phyloP scores from a whole-genome alignment of 1,139 yeast species.

The Debaryomyces singareniensis region DNA sequence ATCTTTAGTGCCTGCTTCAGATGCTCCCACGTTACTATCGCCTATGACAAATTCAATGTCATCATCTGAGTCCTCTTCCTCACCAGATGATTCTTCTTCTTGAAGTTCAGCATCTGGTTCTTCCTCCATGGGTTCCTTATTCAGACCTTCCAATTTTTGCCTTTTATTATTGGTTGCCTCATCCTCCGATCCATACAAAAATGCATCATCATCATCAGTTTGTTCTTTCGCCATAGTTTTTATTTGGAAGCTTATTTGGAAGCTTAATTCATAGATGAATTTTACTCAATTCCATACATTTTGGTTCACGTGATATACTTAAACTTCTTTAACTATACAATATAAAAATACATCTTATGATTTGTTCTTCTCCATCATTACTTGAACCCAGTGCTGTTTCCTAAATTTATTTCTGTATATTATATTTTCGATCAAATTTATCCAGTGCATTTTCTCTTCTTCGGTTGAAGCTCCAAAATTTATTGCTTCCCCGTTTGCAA shows the following conservation, averaged over 20 bases:
- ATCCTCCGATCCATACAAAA: conserved; percentile 72
- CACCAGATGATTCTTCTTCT: conserved; percentile 24
- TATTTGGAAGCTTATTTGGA: no score
- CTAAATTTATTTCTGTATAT: conserved; percentile 48
- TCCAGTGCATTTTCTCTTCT: conserved; percentile 54
- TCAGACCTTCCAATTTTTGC: conserved; percentile 11
- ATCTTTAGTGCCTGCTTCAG: conserved; percentile 10
- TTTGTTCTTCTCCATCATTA: conserved; percentile 23
- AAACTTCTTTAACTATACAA: neutral
- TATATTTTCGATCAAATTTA: conserved; percentile 43
- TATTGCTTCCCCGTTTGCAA: conserved; percentile 63
- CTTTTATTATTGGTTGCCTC: conserved; percentile 24
- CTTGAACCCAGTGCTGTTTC: conserved; percentile 68
- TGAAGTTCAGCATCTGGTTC: conserved; percentile 11
- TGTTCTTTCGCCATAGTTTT: conserved; percentile 15
- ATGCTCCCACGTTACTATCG: conserved; percentile 17
- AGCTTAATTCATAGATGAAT: no score
- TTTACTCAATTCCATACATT: neutral
- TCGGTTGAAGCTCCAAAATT: conserved; percentile 63
- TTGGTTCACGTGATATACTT: neutral
- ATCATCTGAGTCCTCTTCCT: conserved; percentile 29
- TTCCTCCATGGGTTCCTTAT: conserved; percentile 14
- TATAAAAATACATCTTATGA: neutral
- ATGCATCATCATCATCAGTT: conserved; percentile 75
- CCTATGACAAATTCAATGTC: conserved; percentile 34